Conservation (phyloP, 176 grass and related monocot genomes). For the Phoenix dactylifera region DNA sequence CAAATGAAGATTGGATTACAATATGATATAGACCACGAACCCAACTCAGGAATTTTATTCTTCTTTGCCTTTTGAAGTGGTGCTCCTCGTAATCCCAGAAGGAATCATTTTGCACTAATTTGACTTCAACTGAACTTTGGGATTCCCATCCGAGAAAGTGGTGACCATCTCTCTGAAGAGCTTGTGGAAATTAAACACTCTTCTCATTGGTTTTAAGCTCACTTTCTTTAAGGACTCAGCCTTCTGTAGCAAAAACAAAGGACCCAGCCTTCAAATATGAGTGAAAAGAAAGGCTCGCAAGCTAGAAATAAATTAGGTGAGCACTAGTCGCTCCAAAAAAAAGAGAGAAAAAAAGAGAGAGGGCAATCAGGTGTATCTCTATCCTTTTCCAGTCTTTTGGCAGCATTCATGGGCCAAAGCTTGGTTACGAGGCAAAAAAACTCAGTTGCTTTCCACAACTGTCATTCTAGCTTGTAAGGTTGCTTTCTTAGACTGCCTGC, state of each 20-base stretch:
- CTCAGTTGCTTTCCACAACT: too few species aligned
- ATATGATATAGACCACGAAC: constrained; percentile 1
- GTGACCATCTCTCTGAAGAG: too few species aligned
- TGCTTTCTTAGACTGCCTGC: not conserved
- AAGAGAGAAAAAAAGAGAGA: too few species aligned
- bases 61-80: constrained; percentile 1
- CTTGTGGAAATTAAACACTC: constrained; percentile 3
- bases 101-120: constrained; percentile 7
- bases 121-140: constrained; percentile 2
- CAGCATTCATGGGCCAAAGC: not conserved
- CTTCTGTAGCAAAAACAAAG: not conserved
- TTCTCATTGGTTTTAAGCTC: constrained; percentile 24
- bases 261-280: not conserved
- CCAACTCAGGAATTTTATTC: not conserved
- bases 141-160: not conserved
- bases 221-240: constrained; percentile 4
- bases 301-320: too few species aligned
- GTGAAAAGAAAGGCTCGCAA: too few species aligned
- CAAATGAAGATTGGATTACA: constrained; percentile 15
- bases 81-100: constrained; percentile 6
- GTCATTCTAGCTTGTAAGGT: too few species aligned
- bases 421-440: too few species aligned
- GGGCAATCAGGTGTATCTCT: not conserved
- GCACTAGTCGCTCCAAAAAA: too few species aligned
- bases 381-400: constrained; percentile 17